These are phyloP conservation scores for Neurospora sp. DNA, from an alignment of 2,329 filamentous ascomycete genomes.

Conservation along the genomic window DNA sequence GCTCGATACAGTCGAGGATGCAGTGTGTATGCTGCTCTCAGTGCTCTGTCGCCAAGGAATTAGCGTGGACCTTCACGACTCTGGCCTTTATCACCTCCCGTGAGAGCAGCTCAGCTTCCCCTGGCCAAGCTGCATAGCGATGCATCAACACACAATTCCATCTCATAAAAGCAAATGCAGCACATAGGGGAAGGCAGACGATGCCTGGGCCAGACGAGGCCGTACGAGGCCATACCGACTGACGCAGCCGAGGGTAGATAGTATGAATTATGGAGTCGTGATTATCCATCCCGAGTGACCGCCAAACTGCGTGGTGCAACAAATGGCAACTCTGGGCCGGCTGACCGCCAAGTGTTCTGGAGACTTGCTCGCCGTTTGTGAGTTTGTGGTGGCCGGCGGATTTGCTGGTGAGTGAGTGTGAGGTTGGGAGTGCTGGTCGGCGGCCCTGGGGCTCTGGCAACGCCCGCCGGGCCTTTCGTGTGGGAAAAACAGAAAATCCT, in stretches of 20 bases:
- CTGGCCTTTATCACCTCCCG: not conserved
- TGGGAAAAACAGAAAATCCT: not conserved
- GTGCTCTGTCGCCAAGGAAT: slow-evolving; percentile 6
- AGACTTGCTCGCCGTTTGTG: not conserved
- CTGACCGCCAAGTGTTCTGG: not conserved
- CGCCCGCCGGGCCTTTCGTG: not conserved
- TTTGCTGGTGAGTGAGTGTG: not conserved
- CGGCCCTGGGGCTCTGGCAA: not conserved
- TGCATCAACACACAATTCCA: not conserved
- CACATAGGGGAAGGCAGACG: not conserved
- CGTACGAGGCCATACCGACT: not conserved
- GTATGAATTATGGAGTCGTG: not conserved
- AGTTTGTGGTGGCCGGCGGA: not conserved
- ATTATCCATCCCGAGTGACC: not conserved
- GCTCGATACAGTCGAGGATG: not conserved
- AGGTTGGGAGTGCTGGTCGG: not conserved
- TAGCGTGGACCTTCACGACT: slow-evolving; percentile 1
- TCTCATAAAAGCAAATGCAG: not conserved
- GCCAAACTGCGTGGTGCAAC: not conserved
- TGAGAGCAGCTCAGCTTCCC: not conserved
- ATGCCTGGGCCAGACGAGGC: not conserved
- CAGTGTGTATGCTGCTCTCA: slow-evolving; percentile 1
- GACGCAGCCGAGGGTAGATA: not conserved
- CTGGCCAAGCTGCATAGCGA: not conserved
- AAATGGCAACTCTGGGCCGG: not conserved